phyloP scores from a whole-genome alignment of 805 yeast species.

The Priceomyces haplophilus region DNA sequence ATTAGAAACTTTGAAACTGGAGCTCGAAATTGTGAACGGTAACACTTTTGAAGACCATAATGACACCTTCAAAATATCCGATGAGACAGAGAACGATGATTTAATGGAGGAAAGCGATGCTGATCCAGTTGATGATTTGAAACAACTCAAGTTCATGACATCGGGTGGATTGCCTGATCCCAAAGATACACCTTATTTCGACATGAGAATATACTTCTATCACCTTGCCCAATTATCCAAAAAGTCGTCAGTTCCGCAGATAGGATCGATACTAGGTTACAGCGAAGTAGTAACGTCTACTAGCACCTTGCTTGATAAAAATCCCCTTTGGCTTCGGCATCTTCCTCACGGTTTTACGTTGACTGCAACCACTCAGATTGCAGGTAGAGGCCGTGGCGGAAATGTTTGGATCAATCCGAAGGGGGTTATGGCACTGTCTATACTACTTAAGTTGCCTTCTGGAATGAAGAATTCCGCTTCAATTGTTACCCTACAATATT shows the following conservation, averaged over 20 bases:
- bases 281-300: slow-evolving; percentile 93
- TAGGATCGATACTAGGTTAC: slow-evolving; percentile 68
- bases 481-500: slow-evolving; percentile 82
- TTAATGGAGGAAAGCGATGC: slow-evolving; percentile 13
- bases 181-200: slow-evolving; percentile 69
- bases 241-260: slow-evolving; percentile 23
- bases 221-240: slow-evolving; percentile 30
- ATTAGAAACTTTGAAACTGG: slow-evolving; percentile 30
- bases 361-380: slow-evolving; percentile 78
- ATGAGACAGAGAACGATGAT: slow-evolving; percentile 28
- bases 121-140: slow-evolving; percentile 54
- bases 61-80: slow-evolving; percentile 55
- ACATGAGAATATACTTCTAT: slow-evolving; percentile 53
- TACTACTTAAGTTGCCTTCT: slow-evolving; percentile 57
- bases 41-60: slow-evolving; percentile 46
- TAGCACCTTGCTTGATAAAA: slow-evolving; percentile 70
- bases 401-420: slow-evolving; percentile 93
- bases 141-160: slow-evolving; percentile 51
- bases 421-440: slow-evolving; percentile 85
- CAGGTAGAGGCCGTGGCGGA: slow-evolving; percentile 94
- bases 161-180: slow-evolving; percentile 46
- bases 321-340: slow-evolving; percentile 52
- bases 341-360: slow-evolving; percentile 71
- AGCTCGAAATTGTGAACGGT: slow-evolving; percentile 30
- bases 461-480: slow-evolving; percentile 44